Base-by-base conservation (phyloP, 2,329 filamentous ascomycete species). In the Pseudocercospora pini-densiflorae region DNA sequence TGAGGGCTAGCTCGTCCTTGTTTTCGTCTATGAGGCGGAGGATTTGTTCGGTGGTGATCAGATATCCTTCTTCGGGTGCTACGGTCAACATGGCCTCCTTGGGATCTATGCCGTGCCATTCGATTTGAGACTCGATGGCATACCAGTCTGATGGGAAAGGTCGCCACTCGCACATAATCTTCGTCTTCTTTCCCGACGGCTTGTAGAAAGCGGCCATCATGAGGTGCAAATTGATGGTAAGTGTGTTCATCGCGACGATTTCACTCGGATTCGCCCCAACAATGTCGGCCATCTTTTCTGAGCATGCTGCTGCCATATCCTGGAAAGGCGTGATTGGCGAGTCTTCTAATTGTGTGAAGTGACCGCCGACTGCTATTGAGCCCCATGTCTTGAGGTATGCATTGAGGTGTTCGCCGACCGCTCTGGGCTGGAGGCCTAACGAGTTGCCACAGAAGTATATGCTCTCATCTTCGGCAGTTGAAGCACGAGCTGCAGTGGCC, bases 391-490 rank as follows among this genome's bases (percentile, higher is more conserved):
- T 87, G 0, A 97, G 85, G 71, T 95, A 92, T 2, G 87, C 85
- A 51, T 88, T 82, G 67, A 97, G 80, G 68, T 92, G 89, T 29
- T 85, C 81, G 14, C 86, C 83, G 0, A 90, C 88, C 10, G 86
- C 86, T 71, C 88, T 89, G 54, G 93, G 93, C 77, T 97, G 93
- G 5, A 94, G 86, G 33, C 93, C 93, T 1, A 97, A 85, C 0
- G 93, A 97, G 81, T 97, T 97, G 62, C 93, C 94, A 71, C 92
- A 94, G 72, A 97, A 89, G 79, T 97, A 97, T 67, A 93, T 89
- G 67, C 85, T 86, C 57, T 82, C 80, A 24, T 83, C 81, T 21
- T 72, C 63, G 9, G 67, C 54, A 16, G 61, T 63, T 19, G 66
- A 61, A 23, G 72, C 70, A 1, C 62, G 58, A 3, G 67, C 61